Evolutionary conservation across 306 rosid genomes (phyloP), one percentile per base, ranked within the genome.

Genomic region (Crotalaria pallida): DNA sequence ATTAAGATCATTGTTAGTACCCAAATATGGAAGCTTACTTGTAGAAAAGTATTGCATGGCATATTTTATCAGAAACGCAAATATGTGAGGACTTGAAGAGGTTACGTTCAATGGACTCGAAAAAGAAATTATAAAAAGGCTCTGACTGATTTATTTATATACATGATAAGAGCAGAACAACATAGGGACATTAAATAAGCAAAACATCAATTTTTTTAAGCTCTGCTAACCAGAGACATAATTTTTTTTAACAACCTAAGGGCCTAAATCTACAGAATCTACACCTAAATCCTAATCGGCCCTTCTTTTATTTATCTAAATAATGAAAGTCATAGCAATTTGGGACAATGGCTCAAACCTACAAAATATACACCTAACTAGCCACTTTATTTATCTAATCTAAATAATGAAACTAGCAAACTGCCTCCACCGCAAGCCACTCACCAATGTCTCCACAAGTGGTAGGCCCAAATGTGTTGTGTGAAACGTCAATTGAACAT

Each of bases 401-500:
- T 1, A 11, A 36, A 10, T 36, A 36, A 36, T 9, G 13, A 10
- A 36, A 7, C 65, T 86, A 77, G 50, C 92, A 85, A 13, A 81
- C 36, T 0, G 78, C 86, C 53, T 85, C 88, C 19, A 84, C 84
- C 0, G 87, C 94, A 4, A 88, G 81, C 24, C 85, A 72, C 68
- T 75, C 84, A 1, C 43, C 26, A 11, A 57, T 33, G 22, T 58
- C 67, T 11, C 77, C 86, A 44, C 88, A 88, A 4, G 18, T 23
- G 0, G 84, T 58, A 1, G 80, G 3, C 1, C 88, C 87, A 58
- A 85, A 80, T 13, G 69, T 88, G 7, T 29, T 48, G 7, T 77
- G 67, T 0, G 85, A 87, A 65, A 80, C 59, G 2, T 68, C 61
- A 36, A 87, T n/a, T 4, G 74, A 68, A 36, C 92, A 84, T 15